Conservation (phyloP, 2,329 filamentous ascomycete genomes). For the Emmonsia crescens region DNA sequence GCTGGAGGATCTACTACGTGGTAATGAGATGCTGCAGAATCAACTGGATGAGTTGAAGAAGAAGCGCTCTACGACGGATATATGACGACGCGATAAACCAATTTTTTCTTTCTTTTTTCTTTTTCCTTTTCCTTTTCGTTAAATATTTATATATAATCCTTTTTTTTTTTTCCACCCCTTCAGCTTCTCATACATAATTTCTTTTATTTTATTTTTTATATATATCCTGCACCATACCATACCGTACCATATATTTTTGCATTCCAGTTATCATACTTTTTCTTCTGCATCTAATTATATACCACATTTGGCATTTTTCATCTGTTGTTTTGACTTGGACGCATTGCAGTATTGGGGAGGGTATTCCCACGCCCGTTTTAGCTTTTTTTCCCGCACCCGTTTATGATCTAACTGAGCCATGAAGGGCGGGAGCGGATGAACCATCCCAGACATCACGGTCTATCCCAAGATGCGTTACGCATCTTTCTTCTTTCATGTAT, state of each 20-base stretch:
- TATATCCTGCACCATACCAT: background rate
- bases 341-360: too few relatives aligned
- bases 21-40: slow-evolving; percentile 52
- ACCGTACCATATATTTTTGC: background rate
- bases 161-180: too few relatives aligned
- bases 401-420: too few relatives aligned
- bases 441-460: background rate
- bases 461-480: background rate
- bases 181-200: background rate
- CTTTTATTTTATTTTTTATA: background rate
- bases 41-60: slow-evolving; percentile 41
- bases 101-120: background rate
- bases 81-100: background rate
- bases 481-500: background rate
- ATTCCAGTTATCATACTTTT: background rate
- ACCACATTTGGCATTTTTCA: background rate
- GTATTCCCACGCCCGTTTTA: too few relatives aligned
- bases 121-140: background rate
- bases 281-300: background rate
- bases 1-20: slow-evolving; percentile 60
- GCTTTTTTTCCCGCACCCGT: too few relatives aligned
- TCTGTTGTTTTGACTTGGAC: background rate
- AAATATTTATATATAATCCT: background rate
- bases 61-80: background rate
- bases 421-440: background rate